A percentile compares a stretch with the other conserved stretches of the same genome.
Conservation (phyloP, 768 basidiomycete genomes). For the Gelatoporia subvermispora region DNA sequence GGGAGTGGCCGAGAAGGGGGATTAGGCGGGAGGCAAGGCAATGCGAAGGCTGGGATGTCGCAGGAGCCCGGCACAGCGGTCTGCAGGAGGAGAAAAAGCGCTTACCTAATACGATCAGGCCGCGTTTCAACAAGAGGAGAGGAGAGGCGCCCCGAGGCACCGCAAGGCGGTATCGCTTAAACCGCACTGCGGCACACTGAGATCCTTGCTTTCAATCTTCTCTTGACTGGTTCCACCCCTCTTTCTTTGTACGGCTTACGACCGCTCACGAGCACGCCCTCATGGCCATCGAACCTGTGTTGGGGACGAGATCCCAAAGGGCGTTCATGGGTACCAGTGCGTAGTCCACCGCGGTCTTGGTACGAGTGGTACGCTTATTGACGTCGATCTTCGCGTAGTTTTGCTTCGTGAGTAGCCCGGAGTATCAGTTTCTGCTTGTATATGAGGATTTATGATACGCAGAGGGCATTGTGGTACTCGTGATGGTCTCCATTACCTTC, state of each 20-base stretch:
- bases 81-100: too few species aligned
- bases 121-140: too few species aligned
- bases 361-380: background rate
- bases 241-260: background rate
- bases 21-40: too few species aligned
- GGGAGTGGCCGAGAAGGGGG: too few species aligned
- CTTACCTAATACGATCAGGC: too few species aligned
- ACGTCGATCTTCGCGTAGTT: constrained; percentile 29
- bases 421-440: constrained; percentile 11
- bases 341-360: constrained; percentile 20
- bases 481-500: constrained; percentile 72
- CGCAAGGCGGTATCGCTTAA: background rate
- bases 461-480: constrained; percentile 75
- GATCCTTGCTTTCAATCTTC: too few species aligned
- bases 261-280: background rate
- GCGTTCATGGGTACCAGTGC: constrained; percentile 69
- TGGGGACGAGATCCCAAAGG: constrained; percentile 68
- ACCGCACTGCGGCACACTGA: too few species aligned
- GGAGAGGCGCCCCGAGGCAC: background rate
- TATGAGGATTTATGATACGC: constrained; percentile 1
- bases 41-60: too few species aligned
- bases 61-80: too few species aligned
- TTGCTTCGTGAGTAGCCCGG: constrained; percentile 45
- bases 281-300: constrained; percentile 70
- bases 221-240: background rate